Evolutionary conservation across 2,329 filamentous ascomycete species (phyloP), one percentile per base, ranked within the genome.

Genomic region (Sphaerostilbella broomeana): DNA sequence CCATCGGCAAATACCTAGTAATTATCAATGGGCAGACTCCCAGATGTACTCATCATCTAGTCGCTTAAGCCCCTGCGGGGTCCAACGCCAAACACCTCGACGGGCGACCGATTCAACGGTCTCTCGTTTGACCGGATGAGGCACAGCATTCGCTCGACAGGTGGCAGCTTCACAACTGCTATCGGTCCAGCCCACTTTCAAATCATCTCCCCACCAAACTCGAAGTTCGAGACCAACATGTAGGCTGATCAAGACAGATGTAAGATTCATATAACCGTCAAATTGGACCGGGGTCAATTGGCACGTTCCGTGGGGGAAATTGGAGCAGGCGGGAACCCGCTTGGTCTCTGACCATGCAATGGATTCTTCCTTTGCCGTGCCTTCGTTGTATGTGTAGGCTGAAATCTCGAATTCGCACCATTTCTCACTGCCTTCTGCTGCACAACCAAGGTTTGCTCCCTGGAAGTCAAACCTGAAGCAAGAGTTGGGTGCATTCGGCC

Each of bases 381-480:
- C 50, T 13, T 54, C 49, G 30, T 63, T 58, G 49, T 57, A 65
- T 8, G 56, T 55, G 44, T 65, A 67, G 6, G 62, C 63, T n/a
- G 63, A 64, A 20, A 67, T 51, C 26, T 63, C 61, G 43, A 67
- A 65, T 35, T 65, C 59, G 26, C 63, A 67, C 55, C 59, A 63
- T 35, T 61, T 49, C 39, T 64, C 60, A 10, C 48, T 47, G 8
- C 51, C 56, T 12, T 51, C 38, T 9, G 62, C 60, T 38, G 60
- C 62, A 33, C 64, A 66, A 33, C 63, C 63, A 16, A 67, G 46
- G 20, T 49, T 59, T n/a, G 57, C 57, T n/a, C 61, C 52, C 38
- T 60, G 60, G 38, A 67, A 58, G 43, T 66, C 52, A 40, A 67
- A 65, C 17, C 60, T 51, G 51, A 65, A 65, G 49, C 62, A 66